Evolutionary conservation across 495 filamentous ascomycete genomes (phyloP).

Genomic region (Trichoderma reesei): DNA sequence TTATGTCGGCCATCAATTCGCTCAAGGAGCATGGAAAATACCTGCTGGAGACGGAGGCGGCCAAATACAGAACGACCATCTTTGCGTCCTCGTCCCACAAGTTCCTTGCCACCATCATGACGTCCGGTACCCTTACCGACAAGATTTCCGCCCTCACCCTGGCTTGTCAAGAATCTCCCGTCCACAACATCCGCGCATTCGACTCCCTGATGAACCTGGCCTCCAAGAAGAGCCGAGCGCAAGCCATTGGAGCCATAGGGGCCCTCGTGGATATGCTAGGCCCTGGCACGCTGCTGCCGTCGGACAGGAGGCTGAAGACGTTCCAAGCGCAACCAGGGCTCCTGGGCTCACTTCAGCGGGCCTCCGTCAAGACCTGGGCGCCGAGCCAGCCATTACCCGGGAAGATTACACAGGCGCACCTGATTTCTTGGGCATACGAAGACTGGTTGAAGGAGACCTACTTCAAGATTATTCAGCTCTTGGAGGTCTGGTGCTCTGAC

Average conservation of each 20-base stretch:
- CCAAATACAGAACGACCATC: conserved; percentile 42
- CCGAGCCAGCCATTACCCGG: conserved; percentile 56
- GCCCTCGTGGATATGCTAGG: conserved; percentile 91
- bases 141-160: conserved; percentile 93
- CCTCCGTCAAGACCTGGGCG: conserved; percentile 49
- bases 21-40: conserved; percentile 65
- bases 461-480: conserved; percentile 80
- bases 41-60: conserved; percentile 64
- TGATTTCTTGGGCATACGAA: conserved; percentile 87
- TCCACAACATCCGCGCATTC: conserved; percentile 82
- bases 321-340: conserved; percentile 78
- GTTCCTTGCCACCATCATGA: conserved; percentile 94
- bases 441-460: conserved; percentile 87
- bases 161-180: conserved; percentile 86
- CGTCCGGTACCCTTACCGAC: conserved; percentile 88
- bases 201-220: conserved; percentile 72
- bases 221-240: conserved; percentile 82
- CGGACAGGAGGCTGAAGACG: conserved; percentile 64
- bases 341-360: conserved; percentile 52
- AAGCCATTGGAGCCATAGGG: conserved; percentile 81
- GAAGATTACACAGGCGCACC: conserved; percentile 57
- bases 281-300: conserved; percentile 73
- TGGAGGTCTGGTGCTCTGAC: conserved; percentile 86
- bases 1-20: conserved; percentile 53
- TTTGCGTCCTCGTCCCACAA: conserved; percentile 71